These are phyloP conservation scores for Penicillium sp. DNA, from an alignment of 2,329 filamentous ascomycete genomes.

Conservation along the genomic window DNA sequence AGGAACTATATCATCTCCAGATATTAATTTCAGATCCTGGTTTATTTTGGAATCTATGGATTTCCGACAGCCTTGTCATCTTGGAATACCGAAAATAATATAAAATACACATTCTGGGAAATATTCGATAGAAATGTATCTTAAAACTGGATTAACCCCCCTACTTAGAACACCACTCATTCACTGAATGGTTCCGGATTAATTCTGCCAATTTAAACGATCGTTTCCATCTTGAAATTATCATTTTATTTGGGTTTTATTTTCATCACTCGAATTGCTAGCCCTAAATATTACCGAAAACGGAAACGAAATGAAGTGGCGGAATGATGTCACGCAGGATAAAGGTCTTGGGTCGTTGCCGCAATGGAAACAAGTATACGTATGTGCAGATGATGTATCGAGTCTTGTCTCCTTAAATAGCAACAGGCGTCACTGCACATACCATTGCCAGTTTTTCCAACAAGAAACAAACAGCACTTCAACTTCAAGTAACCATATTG, in stretches of 20 bases:
- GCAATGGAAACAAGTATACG: background rate
- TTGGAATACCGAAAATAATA: no score
- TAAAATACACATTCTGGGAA: no score
- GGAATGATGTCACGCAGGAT: conserved; percentile 11
- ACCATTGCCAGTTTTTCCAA: background rate
- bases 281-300: background rate
- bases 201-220: no score
- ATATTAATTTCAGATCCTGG: background rate
- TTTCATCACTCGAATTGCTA: no score
- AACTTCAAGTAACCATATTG: background rate
- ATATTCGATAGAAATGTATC: no score
- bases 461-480: background rate
- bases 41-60: background rate
- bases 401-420: background rate
- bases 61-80: no score
- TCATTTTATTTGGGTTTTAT: no score
- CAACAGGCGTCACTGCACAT: no score
- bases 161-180: no score
- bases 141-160: no score
- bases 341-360: background rate
- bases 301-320: conserved; percentile 1
- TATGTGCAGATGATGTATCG: background rate
- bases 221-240: no score
- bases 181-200: no score
- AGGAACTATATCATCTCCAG: conserved; percentile 10